These are phyloP conservation scores for Favolaschia claudopus DNA, from an alignment of 768 basidiomycete genomes.

Conservation along the genomic window DNA sequence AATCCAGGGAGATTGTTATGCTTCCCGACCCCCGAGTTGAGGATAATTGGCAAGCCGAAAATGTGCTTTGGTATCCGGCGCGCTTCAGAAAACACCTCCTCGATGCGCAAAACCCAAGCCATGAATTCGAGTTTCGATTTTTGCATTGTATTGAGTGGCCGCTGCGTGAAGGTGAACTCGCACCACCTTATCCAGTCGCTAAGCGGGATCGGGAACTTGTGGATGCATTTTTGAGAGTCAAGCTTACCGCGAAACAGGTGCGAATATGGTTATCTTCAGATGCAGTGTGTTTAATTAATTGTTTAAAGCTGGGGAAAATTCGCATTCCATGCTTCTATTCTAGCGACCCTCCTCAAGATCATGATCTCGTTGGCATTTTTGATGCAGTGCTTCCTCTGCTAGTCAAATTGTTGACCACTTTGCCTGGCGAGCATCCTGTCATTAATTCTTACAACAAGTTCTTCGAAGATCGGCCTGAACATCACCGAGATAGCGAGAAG, in stretches of 20 bases:
- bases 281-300: background rate
- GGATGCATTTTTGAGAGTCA: background rate
- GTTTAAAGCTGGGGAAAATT: background rate
- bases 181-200: background rate
- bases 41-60: background rate
- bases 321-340: background rate
- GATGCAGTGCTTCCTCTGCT: background rate
- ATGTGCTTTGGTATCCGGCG: background rate
- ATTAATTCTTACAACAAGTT: background rate
- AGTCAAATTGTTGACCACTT: background rate
- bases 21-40: background rate
- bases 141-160: conserved; percentile 2
- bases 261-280: background rate
- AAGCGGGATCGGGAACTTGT: background rate
- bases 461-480: background rate
- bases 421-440: background rate
- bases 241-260: background rate
- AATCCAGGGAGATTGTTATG: background rate
- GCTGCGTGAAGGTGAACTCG: background rate
- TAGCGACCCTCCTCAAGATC: background rate
- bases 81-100: background rate
- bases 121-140: conserved; percentile 3
- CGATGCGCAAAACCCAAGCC: background rate
- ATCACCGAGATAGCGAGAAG: background rate
- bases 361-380: background rate